Evolutionary conservation across 345 rosid genomes (phyloP).

Genomic region (Fremontodendron californicum): DNA sequence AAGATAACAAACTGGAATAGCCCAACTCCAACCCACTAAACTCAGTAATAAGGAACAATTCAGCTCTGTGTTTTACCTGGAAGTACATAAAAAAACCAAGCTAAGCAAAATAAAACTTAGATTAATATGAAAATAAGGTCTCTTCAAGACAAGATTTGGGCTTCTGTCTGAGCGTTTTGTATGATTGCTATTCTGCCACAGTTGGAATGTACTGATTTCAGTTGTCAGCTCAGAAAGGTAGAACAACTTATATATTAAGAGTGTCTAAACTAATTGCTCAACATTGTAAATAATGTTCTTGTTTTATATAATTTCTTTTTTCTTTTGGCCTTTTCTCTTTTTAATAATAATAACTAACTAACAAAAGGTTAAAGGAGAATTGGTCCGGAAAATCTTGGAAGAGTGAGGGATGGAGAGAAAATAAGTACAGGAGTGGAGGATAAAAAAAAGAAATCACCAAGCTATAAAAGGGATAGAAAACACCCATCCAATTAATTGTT

Average conservation of each 20-base stretch:
- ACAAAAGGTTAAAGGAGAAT: background rate
- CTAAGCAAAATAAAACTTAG: background rate
- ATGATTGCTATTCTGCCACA: background rate
- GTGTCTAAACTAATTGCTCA: background rate
- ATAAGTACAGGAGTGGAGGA: background rate
- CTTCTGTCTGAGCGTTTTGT: background rate
- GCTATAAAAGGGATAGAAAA: background rate
- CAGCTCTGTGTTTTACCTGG: background rate
- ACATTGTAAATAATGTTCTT: background rate
- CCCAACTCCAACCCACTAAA: background rate
- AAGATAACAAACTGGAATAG: background rate
- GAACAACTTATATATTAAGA: background rate
- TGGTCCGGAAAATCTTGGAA: background rate
- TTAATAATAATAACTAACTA: background rate
- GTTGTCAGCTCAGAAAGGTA: background rate
- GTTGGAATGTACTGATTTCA: background rate
- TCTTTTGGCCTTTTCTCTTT: background rate
- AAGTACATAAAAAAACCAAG: background rate
- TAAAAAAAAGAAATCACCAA: background rate
- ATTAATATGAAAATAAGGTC: background rate
- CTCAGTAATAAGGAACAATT: background rate
- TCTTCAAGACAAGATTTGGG: background rate
- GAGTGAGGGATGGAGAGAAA: background rate
- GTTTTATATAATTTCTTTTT: background rate
- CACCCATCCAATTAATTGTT: background rate